Evolutionary conservation across 2,329 filamentous ascomycete species (phyloP), one percentile per base, ranked within the genome.

Genomic region (Exophiala sideris): DNA sequence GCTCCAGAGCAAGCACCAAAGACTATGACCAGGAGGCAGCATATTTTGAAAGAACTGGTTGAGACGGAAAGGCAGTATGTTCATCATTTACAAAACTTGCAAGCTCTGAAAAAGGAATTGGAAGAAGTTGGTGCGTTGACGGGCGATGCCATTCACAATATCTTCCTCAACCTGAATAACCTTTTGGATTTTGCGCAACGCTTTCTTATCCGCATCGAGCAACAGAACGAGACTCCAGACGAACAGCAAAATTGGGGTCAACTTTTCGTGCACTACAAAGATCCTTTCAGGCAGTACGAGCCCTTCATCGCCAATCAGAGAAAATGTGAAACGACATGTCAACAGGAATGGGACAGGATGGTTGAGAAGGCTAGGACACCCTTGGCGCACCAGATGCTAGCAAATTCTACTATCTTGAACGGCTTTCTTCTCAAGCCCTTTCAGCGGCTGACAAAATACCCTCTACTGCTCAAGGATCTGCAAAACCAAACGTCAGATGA

Each of bases 1-100:
- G 51, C 48, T 16, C 29, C 48, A 3, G 50, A 57, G 16, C 51
- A 56, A 36, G 29, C 53, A 10, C 60, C 60, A 8, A 63, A 64
- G 49, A 84, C 86, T 45, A 82, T 85, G 52, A 84, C 83, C 1
- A 82, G 89, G 68, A 86, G 91, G 62, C 89, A 96, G 65, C 88
- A 96, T 70, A 90, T 97, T 57, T 83, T 99, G 40, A 85, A 88
- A 66, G 94, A 99, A 72, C 76, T 99, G 44, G 87, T 99, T 52
- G 89, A 92, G 64, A 97, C 92, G 1, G 94, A 99, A 72, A 86
- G 94, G 59, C 96, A 96, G 72, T 99, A 99, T 65, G 94, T 97
- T 3, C 91, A 97, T 70, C 94, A 99, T 75, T 75, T 99, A 49
- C 92, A 97, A 70, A 92, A 96, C 63, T 73, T 99, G 34, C 91